Evolutionary conservation across 805 yeast genomes (phyloP), one percentile per base, ranked within the genome.

Genomic region (Kluyveromyces nonfermentans): DNA sequence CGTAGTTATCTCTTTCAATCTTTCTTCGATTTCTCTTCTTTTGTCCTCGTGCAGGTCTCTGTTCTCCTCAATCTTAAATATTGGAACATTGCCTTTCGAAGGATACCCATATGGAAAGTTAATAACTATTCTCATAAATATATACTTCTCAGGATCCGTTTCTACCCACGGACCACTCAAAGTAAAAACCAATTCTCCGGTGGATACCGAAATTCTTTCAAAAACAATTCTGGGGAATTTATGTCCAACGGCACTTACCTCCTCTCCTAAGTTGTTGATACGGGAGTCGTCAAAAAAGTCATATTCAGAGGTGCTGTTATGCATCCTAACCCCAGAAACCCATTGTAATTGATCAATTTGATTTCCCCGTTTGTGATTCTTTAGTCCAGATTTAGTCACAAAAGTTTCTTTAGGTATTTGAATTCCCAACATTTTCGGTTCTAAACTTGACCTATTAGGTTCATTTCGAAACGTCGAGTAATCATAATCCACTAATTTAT

Each of bases 281-380:
- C 58, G 50, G 6, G 54, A 46, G 16, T 64, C 68, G 18, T 65
- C 68, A 41, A 66, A 62, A 1, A 59, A 54, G 41, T 62, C 57
- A 35, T 63, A 66, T 28, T 71, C 62, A 0, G 71, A 67, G 37
- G 57, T 62, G 4, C 52, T 49, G 33, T 59, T 38, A 54, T 64
- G 58, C 60, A 90, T 77, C 45, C 88, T 71, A 7, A 90, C 95
- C 41, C 97, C 97, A 0, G 96, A 81, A 33, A 94, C 80, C 97
- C 97, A 90, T 50, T 83, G 80, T 48, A 90, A 66, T 56, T 86
- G 95, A 52, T 82, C 79, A 25, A 76, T 58, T 44, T 75, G 74
- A 45, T 67, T 70, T 6, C 43, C 50, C 4, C 50, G 45, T 17
- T 56, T 57, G 15, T 38, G 42, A 54, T 22, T 17, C 9, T 46